Conservation (phyloP, 768 basidiomycete species). For the Tephrocybe sp. region DNA sequence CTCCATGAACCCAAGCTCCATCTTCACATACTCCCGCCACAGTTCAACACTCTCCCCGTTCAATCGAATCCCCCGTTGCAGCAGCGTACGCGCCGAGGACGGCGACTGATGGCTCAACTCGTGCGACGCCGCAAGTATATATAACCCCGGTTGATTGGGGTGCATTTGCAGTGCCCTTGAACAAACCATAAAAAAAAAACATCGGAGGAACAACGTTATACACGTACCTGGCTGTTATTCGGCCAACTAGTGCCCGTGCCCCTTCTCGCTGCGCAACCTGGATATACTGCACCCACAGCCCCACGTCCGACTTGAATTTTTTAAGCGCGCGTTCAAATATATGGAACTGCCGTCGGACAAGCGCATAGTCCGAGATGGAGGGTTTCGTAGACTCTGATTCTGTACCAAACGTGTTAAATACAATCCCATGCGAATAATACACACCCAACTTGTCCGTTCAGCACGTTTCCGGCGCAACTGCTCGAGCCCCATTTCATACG, state of each 20-base stretch:
- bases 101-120: slow-evolving; percentile 75
- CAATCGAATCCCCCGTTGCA: slow-evolving; percentile 84
- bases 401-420: slow-evolving; percentile 20
- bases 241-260: slow-evolving; percentile 76
- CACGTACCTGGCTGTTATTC: slow-evolving; percentile 77
- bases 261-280: slow-evolving; percentile 80
- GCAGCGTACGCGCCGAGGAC: slow-evolving; percentile 76
- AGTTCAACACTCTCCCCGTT: slow-evolving; percentile 71
- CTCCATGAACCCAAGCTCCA: slow-evolving; percentile 88
- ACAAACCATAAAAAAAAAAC: slow-evolving; percentile 1
- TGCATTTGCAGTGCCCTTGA: slow-evolving; percentile 86
- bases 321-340: slow-evolving; percentile 89
- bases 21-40: slow-evolving; percentile 89
- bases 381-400: slow-evolving; percentile 47
- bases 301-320: slow-evolving; percentile 87
- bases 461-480: slow-evolving; percentile 74
- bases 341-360: slow-evolving; percentile 82
- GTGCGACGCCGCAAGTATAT: slow-evolving; percentile 83
- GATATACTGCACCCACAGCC: slow-evolving; percentile 88
- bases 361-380: slow-evolving; percentile 81
- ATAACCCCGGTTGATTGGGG: slow-evolving; percentile 74
- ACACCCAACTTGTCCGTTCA: slow-evolving; percentile 60
- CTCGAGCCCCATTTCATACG: slow-evolving; percentile 90
- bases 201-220: neutral
- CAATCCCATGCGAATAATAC: neutral